Evolutionary conservation across 257 asterid species (phyloP), one percentile per base, ranked within the genome.

Genomic region (Catharanthus roseus): DNA sequence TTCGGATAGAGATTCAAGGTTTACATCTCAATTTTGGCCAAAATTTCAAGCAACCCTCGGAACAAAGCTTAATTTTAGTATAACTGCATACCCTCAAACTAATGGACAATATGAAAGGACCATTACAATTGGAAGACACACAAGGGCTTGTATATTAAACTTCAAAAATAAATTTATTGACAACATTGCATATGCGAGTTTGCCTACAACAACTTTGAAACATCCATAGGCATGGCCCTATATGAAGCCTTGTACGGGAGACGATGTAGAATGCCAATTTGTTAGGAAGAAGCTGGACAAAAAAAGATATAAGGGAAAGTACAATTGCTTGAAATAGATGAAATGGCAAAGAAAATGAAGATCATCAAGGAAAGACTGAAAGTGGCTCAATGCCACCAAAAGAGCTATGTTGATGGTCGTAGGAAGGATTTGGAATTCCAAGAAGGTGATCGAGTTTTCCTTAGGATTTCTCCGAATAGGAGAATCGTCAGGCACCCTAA

Each of bases 261-360:
- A 57, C 28, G 33, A 57, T 57, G 64, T 57, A 34, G 64, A 34
- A 57, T n/a, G n/a, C n/a, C n/a, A n/a, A n/a, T n/a, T n/a, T n/a
- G n/a, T n/a, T n/a, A n/a, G n/a, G n/a, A n/a, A 1, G 64, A 4
- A 24, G 10, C 26, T 3, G 64, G 64, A 1, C 33, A 57, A 0
- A n/a, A 34, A 5, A 19, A 23, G 13, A 57, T 19, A 3, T 15
- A 21, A 18, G 29, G 15, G 0, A 15, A 21, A 34, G 33, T 9
- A 57, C 5, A 10, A 3, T 0, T 57, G 6, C 15, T 15, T 5
- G 28, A 24, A 15, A 5, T 57, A 0, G 67, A 62, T 0, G 45
- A n/a, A n/a, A n/a, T n/a, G n/a, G n/a, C n/a, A n/a, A n/a, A n/a
- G n/a, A n/a, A n/a, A n/a, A n/a, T n/a, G 21, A 0, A 13, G 18